phyloP scores from a whole-genome alignment of 768 basidiomycete genomes.

The Boletus fagicola region DNA sequence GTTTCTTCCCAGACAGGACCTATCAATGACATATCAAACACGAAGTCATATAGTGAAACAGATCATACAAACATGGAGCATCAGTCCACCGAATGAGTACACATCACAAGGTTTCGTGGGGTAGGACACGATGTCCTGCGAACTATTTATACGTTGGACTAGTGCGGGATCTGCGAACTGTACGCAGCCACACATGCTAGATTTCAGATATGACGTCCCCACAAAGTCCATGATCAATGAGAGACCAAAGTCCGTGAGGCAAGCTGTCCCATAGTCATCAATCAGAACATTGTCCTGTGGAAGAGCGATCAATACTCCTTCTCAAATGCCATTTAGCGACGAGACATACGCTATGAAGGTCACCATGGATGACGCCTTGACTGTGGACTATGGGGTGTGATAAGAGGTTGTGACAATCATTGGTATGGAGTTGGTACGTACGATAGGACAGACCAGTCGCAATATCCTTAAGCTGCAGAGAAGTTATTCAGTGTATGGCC shows the following conservation, averaged over 20 bases:
- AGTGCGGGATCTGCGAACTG: constrained; percentile 47
- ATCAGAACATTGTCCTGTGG: constrained; percentile 44
- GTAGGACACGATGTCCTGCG: background rate
- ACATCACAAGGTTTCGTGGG: constrained; percentile 26
- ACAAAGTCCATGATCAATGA: constrained; percentile 26
- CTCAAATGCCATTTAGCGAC: background rate
- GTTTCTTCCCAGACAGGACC: constrained; percentile 24
- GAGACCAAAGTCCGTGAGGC: constrained; percentile 50
- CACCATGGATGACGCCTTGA: constrained; percentile 32
- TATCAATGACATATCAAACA: constrained; percentile 12
- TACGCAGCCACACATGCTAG: constrained; percentile 37
- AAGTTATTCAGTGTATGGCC: background rate
- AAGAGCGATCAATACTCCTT: background rate
- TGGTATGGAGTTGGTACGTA: constrained; percentile 7
- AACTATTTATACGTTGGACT: constrained; percentile 2
- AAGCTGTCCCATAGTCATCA: constrained; percentile 37
- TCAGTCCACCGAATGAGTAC: constrained; percentile 38
- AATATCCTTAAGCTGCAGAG: constrained; percentile 22
- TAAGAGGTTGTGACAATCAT: background rate
- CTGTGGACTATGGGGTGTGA: constrained; percentile 18
- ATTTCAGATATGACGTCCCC: constrained; percentile 32
- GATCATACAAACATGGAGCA: constrained; percentile 24
- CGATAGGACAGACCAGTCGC: constrained; percentile 24
- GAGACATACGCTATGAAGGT: constrained; percentile 36
- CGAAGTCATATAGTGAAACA: background rate